These are phyloP conservation scores for Zymoseptoria ardabiliae DNA, from an alignment of 2,329 filamentous ascomycete species.

Conservation along the genomic window DNA sequence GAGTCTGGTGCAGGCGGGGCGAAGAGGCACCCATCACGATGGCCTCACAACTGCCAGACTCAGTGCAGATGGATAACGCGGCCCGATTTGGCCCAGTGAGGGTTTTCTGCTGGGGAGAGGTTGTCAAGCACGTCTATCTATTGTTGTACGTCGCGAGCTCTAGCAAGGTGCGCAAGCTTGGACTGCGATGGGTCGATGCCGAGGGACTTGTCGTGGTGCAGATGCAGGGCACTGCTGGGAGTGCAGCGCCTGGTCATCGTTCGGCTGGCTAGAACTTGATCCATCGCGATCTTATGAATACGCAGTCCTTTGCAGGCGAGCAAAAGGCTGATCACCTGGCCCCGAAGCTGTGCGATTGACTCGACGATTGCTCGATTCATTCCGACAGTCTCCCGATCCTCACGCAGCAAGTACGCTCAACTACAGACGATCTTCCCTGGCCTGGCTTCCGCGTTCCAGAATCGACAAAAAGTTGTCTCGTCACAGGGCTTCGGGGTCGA, in stretches of 20 bases:
- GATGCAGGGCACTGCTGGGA: constrained; percentile 29
- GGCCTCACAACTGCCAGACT: background rate
- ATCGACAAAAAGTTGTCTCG: background rate
- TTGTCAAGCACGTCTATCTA: constrained; percentile 66
- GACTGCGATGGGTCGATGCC: constrained; percentile 60
- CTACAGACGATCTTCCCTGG: background rate
- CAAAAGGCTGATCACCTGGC: background rate
- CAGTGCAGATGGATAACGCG: background rate
- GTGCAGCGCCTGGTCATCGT: too few relatives aligned
- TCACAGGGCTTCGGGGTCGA: background rate
- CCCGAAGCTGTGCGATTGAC: background rate
- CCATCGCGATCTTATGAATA: background rate
- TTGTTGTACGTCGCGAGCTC: constrained; percentile 66
- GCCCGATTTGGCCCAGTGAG: constrained; percentile 39
- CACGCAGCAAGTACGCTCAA: background rate
- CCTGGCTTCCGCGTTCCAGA: too few relatives aligned
- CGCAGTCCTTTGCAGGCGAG: background rate
- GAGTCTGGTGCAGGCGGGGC: constrained; percentile 48
- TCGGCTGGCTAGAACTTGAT: background rate
- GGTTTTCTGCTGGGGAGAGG: constrained; percentile 71
- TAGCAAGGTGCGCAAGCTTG: constrained; percentile 51
- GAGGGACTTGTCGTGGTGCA: constrained; percentile 49
- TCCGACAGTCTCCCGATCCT: background rate
- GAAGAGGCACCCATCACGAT: background rate
- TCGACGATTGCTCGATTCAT: background rate